These are phyloP conservation scores for Xylaria telfairii DNA, from an alignment of 495 filamentous ascomycete genomes.

Conservation along the genomic window DNA sequence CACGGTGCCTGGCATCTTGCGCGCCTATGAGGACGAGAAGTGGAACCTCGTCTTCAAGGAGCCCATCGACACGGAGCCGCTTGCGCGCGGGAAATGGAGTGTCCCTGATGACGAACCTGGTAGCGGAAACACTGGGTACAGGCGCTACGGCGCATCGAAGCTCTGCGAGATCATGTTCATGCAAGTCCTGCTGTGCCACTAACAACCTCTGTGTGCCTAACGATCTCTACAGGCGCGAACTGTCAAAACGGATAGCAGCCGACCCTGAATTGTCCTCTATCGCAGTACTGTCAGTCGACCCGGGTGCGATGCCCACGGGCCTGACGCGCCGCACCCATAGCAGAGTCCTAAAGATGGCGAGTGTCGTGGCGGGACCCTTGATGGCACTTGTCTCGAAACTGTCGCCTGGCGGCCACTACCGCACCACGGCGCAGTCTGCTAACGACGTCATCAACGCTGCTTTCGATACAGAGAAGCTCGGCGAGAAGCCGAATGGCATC, in stretches of 20 bases:
- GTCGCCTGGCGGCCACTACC: constrained; percentile 38
- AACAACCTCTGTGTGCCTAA: neutral
- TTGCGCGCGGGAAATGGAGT: constrained; percentile 48
- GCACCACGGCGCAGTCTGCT: constrained; percentile 53
- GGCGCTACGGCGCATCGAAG: constrained; percentile 50
- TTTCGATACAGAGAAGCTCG: constrained; percentile 41
- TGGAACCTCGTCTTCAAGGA: constrained; percentile 40
- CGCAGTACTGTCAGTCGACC: constrained; percentile 41
- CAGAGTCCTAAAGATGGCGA: constrained; percentile 23
- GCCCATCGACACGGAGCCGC: constrained; percentile 33
- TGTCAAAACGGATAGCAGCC: constrained; percentile 38
- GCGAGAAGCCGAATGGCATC: constrained; percentile 38
- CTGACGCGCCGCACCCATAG: constrained; percentile 35
- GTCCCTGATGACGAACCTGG: constrained; percentile 30
- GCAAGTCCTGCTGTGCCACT: constrained; percentile 26
- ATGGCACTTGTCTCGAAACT: constrained; percentile 31
- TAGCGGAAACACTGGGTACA: constrained; percentile 32
- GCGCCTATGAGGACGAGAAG: constrained; percentile 33
- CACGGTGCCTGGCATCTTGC: constrained; percentile 17
- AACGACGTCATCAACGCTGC: constrained; percentile 46
- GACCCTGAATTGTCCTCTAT: constrained; percentile 43
- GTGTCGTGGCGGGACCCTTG: constrained; percentile 25
- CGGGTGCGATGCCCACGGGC: constrained; percentile 43
- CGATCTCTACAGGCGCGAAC: constrained; percentile 38
- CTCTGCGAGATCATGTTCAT: constrained; percentile 48